Evolutionary conservation across 345 rosid genomes (phyloP), one percentile per base, ranked within the genome.

Genomic region (Populus simonii): DNA sequence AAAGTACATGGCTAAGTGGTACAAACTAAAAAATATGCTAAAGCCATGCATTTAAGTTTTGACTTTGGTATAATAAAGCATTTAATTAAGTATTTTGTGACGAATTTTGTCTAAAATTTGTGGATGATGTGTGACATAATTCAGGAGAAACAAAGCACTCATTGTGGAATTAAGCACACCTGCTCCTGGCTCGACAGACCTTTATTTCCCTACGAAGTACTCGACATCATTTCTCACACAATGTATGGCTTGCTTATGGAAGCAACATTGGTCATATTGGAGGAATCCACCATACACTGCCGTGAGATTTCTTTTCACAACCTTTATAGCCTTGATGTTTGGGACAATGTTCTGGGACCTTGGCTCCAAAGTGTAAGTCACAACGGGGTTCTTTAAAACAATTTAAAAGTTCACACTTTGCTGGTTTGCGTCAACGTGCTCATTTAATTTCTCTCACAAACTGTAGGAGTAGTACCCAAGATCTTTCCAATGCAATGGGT

Each of bases 401-500:
- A 22, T 36, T 27, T 57, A 47, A 16, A 9, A 47, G 63, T 51
- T 57, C 43, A 5, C 23, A 13, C 23, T 45, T 61, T 68, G 47
- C 22, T 53, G 7, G 43, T 7, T 3, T 23, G 7, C 23, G 13
- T 6, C 18, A 17, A 29, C 38, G 12, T 67, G 15, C 17, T 65
- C 4, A 53, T 76, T n/a, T 35, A 22, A 38, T 5, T 45, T 31
- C n/a, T 68, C 70, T 63, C 57, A 12, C 68, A 27, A 78, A 66
- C n/a, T 76, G 27, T 84, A 94, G 95, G 80, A 33, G 2, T 35
- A 81, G 51, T 33, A 35, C 51, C 49, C 95, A 89, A 49, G 95
- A 90, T 78, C 66, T 94, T 74, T 72, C 75, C 39, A 92, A 92
- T 82, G 85, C 97, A 73, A 85, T 87, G 88, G 97, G 97, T 51